Conservation (phyloP, 345 rosid genomes). For the Arabis alpina region DNA sequence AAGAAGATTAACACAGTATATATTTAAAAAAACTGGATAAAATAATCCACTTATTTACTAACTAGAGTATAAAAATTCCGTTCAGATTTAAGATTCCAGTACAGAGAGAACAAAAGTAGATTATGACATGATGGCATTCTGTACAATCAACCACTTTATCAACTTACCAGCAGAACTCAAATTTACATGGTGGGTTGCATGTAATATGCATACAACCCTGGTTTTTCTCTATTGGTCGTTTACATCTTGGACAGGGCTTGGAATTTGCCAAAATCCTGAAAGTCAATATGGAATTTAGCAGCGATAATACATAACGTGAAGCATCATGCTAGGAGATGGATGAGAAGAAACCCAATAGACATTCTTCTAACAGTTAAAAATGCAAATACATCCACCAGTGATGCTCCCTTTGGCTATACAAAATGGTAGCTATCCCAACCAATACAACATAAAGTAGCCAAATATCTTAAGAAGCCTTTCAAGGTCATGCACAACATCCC, state of each 20-base stretch:
- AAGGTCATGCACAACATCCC: background rate
- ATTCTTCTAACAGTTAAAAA: slow-evolving; percentile 13
- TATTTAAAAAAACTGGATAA: background rate
- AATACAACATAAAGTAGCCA: slow-evolving; percentile 3
- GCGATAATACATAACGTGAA: slow-evolving; percentile 16
- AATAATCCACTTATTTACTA: background rate
- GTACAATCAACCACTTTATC: slow-evolving; percentile 2
- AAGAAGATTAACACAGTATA: slow-evolving; percentile 15
- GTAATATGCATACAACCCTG: slow-evolving; percentile 95
- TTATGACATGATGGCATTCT: background rate
- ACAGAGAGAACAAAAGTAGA: slow-evolving; percentile 5
- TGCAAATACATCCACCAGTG: background rate
- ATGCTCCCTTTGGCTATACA: slow-evolving; percentile 8
- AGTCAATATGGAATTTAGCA: slow-evolving; percentile 15
- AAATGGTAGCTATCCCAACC: slow-evolving; percentile 5
- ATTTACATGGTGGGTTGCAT: slow-evolving; percentile 86
- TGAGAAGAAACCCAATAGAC: slow-evolving; percentile 9
- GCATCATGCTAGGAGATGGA: slow-evolving; percentile 10
- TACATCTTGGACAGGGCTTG: slow-evolving; percentile 83
- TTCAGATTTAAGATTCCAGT: background rate
- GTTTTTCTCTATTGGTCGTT: slow-evolving; percentile 80
- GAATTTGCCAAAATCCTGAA: slow-evolving; percentile 80
- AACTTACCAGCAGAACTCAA: slow-evolving; percentile 77
- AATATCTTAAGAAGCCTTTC: background rate
- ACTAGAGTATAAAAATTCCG: background rate